Evolutionary conservation across 1,139 yeast species (phyloP).

Genomic region (Candida sp.): DNA sequence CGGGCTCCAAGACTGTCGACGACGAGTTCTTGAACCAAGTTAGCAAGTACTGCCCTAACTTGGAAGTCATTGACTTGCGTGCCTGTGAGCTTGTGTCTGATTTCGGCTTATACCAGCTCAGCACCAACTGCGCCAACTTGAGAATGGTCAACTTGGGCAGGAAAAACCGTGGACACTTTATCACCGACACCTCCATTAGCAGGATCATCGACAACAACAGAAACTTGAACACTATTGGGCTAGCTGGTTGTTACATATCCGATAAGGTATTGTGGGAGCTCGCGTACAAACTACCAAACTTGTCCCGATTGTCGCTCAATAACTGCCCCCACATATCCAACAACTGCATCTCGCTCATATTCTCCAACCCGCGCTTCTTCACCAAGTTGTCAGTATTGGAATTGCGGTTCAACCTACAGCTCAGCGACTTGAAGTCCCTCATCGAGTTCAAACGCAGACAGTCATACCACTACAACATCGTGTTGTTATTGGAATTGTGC

Average conservation of each 20-base stretch:
- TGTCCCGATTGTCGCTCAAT: slow-evolving; percentile 79
- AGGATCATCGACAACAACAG: slow-evolving; percentile 59
- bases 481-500: slow-evolving; percentile 77
- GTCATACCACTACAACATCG: slow-evolving; percentile 46
- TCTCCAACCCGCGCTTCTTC: slow-evolving; percentile 42
- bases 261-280: slow-evolving; percentile 85
- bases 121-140: slow-evolving; percentile 60
- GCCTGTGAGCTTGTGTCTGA: slow-evolving; percentile 87
- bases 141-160: slow-evolving; percentile 77
- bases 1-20: slow-evolving; percentile 73
- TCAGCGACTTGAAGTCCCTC: slow-evolving; percentile 66
- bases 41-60: slow-evolving; percentile 58
- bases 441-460: slow-evolving; percentile 71
- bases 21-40: slow-evolving; percentile 61
- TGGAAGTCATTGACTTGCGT: slow-evolving; percentile 73
- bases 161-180: slow-evolving; percentile 65
- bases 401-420: slow-evolving; percentile 61
- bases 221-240: slow-evolving; percentile 71
- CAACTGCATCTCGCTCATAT: slow-evolving; percentile 65
- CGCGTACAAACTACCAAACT: slow-evolving; percentile 56
- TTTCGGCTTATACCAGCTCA: slow-evolving; percentile 69
- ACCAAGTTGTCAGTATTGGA: slow-evolving; percentile 76
- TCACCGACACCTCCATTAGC: slow-evolving; percentile 73
- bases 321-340: slow-evolving; percentile 73
- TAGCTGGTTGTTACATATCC: slow-evolving; percentile 86